Evolutionary conservation across 1,139 yeast genomes (phyloP), one percentile per base, ranked within the genome.

Genomic region (Pichia sp.): DNA sequence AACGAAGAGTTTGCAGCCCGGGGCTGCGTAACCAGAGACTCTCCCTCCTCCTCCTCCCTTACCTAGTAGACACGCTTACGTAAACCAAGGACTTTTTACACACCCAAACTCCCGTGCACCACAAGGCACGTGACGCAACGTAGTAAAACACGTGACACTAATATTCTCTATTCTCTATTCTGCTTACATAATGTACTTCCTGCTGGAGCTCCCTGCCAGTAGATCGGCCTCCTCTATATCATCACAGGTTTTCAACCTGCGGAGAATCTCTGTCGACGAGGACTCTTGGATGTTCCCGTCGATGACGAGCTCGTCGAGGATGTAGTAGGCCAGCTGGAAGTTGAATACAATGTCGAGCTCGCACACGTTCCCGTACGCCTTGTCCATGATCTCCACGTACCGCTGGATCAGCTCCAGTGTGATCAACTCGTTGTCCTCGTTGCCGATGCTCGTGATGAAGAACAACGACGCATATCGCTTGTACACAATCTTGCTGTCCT

Each of bases 381-480:
- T 85, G 73, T 93, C 99, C 96, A 93, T 89, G 62, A 88, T 90
- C 68, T 95, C 99, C 47, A 95, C 99, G 66, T 85, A 95, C 55
- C 98, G 75, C 66, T 95, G 99, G 50, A 95, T 85, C 30, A 87
- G 75, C 63, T 95, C 99, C 55, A 95, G 74, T 1, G 95, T 83
- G 52, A 89, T 71, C 60, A 95, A 75, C 67, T 93, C 99, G 66
- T 95, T 95, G 64, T 88, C 96, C 51, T 83, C 87, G 41, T 79
- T 78, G 42, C 86, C 91, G 44, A 91, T 81, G 0, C 96, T 97
- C 44, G 89, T 87, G 48, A 93, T 79, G 70, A 93, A 93, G 63
- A 87, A 93, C 52, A 93, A 73, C 49, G 96, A 88, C 0, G 99
- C 99, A 65, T 93, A 93, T 57, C 99, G 77, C 60, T 96, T 78